A percentile compares a stretch with the other conserved stretches of the same genome.
Conservation (phyloP, 208 protist genomes). For the Wallacemonas sp. region DNA sequence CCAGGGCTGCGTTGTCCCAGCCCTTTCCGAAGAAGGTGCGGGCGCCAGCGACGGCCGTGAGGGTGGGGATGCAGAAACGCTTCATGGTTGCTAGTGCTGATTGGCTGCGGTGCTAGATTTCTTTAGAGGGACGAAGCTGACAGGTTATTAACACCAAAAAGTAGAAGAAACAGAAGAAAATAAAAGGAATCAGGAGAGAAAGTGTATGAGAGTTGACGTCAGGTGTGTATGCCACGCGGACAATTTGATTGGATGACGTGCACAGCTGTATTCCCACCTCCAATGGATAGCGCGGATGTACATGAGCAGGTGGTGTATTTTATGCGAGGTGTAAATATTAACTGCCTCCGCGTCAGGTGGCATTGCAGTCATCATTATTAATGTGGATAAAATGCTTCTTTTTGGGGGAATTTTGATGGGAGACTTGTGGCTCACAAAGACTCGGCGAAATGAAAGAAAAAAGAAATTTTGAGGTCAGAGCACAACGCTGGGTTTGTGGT, state of each 20-base stretch:
- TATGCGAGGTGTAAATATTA: too few species aligned
- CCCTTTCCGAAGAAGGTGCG: conserved; percentile 91
- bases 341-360: too few species aligned
- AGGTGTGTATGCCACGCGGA: too few species aligned
- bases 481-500: neutral
- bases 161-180: neutral
- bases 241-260: too few species aligned
- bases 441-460: conserved; percentile 1
- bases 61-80: conserved; percentile 65
- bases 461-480: conserved; percentile 11
- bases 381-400: too few species aligned
- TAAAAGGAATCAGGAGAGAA: conserved; percentile 1
- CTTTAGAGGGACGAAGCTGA: conserved; percentile 11
- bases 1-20: conserved; percentile 88
- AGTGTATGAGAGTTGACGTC: neutral
- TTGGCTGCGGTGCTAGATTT: conserved; percentile 12
- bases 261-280: too few species aligned
- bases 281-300: too few species aligned
- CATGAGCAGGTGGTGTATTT: too few species aligned
- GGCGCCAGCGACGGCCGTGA: conserved; percentile 38
- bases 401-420: neutral
- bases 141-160: neutral
- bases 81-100: conserved; percentile 55
- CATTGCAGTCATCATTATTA: too few species aligned
- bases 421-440: conserved; percentile 10